Conservation (phyloP, 768 basidiomycete species). For the Leccinum aurantiacum region DNA sequence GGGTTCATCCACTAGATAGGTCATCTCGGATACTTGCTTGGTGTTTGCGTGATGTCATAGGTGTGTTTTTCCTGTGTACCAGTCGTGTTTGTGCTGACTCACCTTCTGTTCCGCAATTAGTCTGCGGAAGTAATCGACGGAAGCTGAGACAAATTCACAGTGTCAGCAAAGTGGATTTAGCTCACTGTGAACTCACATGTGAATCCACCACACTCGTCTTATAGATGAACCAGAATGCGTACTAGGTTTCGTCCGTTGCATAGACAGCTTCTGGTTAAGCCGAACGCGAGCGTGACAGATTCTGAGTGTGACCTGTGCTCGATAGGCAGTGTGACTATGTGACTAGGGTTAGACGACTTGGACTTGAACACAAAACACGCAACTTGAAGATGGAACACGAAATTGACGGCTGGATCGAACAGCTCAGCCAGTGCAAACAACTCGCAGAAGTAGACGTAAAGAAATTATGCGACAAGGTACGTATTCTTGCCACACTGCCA, state of each 20-base stretch:
- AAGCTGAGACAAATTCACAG: not conserved
- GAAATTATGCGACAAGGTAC: constrained; percentile 97
- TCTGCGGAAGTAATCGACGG: not conserved
- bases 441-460: constrained; percentile 94
- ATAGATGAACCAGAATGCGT: not conserved
- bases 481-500: not conserved
- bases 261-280: constrained; percentile 42
- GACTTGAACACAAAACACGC: constrained; percentile 15
- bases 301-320: constrained; percentile 19
- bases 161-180: not conserved
- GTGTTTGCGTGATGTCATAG: not conserved
- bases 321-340: constrained; percentile 31
- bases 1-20: not conserved
- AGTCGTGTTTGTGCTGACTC: too few relatives aligned
- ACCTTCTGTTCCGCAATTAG: too few relatives aligned
- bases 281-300: constrained; percentile 30
- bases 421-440: constrained; percentile 96
- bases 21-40: not conserved
- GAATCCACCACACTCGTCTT: not conserved
- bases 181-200: not conserved
- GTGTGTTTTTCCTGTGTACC: not conserved
- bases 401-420: constrained; percentile 96
- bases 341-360: constrained; percentile 21
- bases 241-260: too few relatives aligned
- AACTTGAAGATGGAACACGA: constrained; percentile 52